phyloP scores from a whole-genome alignment of 768 basidiomycete genomes.

The Porpolomopsis calyptriformis region DNA sequence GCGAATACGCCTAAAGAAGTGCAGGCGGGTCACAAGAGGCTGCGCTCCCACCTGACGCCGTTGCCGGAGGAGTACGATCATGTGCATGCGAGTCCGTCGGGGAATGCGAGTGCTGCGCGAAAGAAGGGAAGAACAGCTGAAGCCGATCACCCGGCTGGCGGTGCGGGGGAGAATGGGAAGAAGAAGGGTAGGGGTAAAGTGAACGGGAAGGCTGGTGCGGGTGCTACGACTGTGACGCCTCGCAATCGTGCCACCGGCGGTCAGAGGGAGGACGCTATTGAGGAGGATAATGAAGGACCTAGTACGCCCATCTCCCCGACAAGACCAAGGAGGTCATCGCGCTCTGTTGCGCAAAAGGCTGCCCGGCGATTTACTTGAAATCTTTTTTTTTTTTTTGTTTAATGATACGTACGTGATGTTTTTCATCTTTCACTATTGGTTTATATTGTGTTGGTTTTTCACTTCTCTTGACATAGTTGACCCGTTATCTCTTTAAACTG shows the following conservation, averaged over 20 bases:
- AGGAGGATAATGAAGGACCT: conserved; percentile 11
- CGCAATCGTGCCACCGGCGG: not conserved
- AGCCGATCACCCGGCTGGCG: not conserved
- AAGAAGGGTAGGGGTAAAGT: not conserved
- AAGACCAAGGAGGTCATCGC: conserved; percentile 24
- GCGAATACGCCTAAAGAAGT: conserved; percentile 3
- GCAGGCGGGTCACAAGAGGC: conserved; percentile 30
- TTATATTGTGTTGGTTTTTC: not conserved
- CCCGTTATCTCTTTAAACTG: not conserved
- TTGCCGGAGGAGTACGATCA: conserved; percentile 28
- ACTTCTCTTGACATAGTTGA: not conserved
- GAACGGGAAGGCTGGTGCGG: not conserved
- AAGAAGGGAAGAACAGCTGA: conserved; percentile 5
- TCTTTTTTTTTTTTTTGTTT: too few relatives aligned
- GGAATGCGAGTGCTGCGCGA: not conserved
- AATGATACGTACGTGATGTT: too few relatives aligned
- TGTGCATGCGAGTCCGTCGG: conserved; percentile 1
- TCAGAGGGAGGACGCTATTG: conserved; percentile 9
- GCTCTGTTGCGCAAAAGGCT: conserved; percentile 24
- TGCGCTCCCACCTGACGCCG: conserved; percentile 33
- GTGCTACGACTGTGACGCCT: not conserved
- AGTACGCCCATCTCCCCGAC: conserved; percentile 3
- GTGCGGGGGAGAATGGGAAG: not conserved
- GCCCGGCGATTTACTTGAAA: too few relatives aligned
- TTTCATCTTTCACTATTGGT: not conserved